Base-by-base conservation (phyloP, 2,329 filamentous ascomycete genomes). In the Septoria petroselini region DNA sequence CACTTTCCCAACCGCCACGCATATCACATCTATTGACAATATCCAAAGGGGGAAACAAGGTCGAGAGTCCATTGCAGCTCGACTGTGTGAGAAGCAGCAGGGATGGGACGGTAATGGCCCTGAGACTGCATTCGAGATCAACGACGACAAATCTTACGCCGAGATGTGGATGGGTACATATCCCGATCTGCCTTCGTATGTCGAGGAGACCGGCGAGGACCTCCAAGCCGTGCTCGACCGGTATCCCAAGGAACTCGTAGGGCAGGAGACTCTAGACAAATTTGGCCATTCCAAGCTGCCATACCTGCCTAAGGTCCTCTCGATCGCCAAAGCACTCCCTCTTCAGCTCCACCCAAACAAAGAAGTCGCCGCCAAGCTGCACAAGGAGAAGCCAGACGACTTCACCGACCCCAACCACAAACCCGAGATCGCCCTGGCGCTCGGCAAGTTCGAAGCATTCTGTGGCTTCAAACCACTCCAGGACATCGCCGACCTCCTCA, bases 161-260 rank as follows among this genome's bases (percentile, higher is more conserved):
- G 81, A 84, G 64, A 77, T 80, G 72, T 89, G 85, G 85, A 85
- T 89, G 73, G 85, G 84, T 3, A 88, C 86, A 37, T 88, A 90
- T 63, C 84, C 85, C 0, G 80, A 81, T 31, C 78, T 84, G 19
- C 85, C 85, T 0, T 85, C 83, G 1, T 79, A 80, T 46, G 73
- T 86, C 1, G 70, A 85, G 12, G 71, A 73, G 17, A 84, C 79
- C 0, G 82, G 80, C 21, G 79, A 88, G 63, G 72, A 78, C 21
- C 76, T 91, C 1, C 77, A 81, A 54, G 77, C 85, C 17, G 77
- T 86, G 12, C 70, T 90, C 25, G 76, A 85, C 55, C 71, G 71
- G 47, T 74, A 86, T 62, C 74, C 82, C 29, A 74, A 83, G 15
- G 71, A 79, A 50, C 73, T 88, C 0, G 73, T 90, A 1, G 86